Evolutionary conservation across 441 rosid species (phyloP).

Genomic region (Cnidoscolus chayamansa): DNA sequence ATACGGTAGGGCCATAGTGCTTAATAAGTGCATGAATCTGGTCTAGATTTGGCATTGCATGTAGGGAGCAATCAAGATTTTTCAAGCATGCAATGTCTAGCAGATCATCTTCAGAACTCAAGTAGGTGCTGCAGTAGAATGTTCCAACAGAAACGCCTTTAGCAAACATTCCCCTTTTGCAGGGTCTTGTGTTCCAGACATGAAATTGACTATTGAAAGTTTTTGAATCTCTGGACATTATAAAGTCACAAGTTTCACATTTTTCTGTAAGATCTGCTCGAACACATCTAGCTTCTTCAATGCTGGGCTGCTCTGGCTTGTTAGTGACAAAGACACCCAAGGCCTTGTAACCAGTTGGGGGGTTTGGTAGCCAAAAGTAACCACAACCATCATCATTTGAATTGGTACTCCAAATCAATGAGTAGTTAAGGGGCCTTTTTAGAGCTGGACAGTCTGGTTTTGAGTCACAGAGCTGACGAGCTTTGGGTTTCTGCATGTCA

Average conservation of each 20-base stretch:
- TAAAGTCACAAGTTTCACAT: slow-evolving; percentile 43
- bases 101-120: slow-evolving; percentile 35
- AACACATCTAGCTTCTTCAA: slow-evolving; percentile 70
- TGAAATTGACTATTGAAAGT: slow-evolving; percentile 40
- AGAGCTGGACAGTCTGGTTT: slow-evolving; percentile 40
- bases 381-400: slow-evolving; percentile 33
- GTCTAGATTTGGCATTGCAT: slow-evolving; percentile 70
- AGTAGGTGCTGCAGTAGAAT: slow-evolving; percentile 52
- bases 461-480: slow-evolving; percentile 6
- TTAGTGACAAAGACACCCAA: slow-evolving; percentile 65
- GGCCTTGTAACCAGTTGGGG: slow-evolving; percentile 69
- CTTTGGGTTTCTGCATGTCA: slow-evolving; percentile 22
- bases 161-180: slow-evolving; percentile 54
- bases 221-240: slow-evolving; percentile 40
- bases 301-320: slow-evolving; percentile 45
- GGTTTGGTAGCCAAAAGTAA: slow-evolving; percentile 76
- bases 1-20: slow-evolving; percentile 69
- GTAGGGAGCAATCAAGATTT: slow-evolving; percentile 45
- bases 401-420: slow-evolving; percentile 52
- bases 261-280: slow-evolving; percentile 62
- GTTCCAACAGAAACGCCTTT: slow-evolving; percentile 67
- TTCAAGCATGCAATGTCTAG: slow-evolving; percentile 50
- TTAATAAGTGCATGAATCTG: slow-evolving; percentile 60
- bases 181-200: slow-evolving; percentile 66
- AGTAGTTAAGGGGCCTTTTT: slow-evolving; percentile 50